Percentiles rank a stretch among this genome's conserved stretches.
Evolutionary conservation across 2,329 filamentous ascomycete species (phyloP).

Genomic region (Metarhizium anisopliae): DNA sequence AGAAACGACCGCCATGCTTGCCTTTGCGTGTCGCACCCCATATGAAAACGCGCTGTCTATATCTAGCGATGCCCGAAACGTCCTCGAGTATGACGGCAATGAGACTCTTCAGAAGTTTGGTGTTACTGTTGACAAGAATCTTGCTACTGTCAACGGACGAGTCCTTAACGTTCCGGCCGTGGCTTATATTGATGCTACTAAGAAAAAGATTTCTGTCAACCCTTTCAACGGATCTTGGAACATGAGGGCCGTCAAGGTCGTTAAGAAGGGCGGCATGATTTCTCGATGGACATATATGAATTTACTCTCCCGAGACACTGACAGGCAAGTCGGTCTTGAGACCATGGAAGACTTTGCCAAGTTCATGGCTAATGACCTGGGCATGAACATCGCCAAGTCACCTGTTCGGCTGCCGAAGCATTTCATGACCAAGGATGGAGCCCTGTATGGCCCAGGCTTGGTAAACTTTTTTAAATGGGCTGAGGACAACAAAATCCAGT

Average conservation of each 20-base stretch:
- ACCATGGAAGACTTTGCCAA: constrained; percentile 24
- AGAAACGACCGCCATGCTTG: constrained; percentile 62
- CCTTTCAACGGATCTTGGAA: constrained; percentile 60
- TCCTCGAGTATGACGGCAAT: constrained; percentile 47
- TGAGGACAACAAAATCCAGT: constrained; percentile 24
- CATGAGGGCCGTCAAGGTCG: constrained; percentile 49
- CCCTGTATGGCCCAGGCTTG: constrained; percentile 9
- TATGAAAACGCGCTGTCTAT: constrained; percentile 60
- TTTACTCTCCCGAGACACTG: constrained; percentile 15
- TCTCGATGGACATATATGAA: constrained; percentile 42
- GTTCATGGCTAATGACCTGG: constrained; percentile 27
- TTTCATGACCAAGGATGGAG: constrained; percentile 7
- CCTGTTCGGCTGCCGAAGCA: constrained; percentile 9
- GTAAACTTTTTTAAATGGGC: constrained; percentile 24
- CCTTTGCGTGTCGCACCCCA: constrained; percentile 60
- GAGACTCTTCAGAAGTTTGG: constrained; percentile 48
- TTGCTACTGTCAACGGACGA: constrained; percentile 66
- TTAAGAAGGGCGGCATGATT: constrained; percentile 36
- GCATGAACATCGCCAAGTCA: constrained; percentile 26
- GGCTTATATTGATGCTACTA: constrained; percentile 37
- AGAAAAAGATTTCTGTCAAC: constrained; percentile 14
- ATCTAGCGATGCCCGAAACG: constrained; percentile 42
- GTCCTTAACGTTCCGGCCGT: constrained; percentile 54
- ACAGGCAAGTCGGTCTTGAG: constrained; percentile 5
- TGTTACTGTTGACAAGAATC: constrained; percentile 46